These are phyloP conservation scores for Aspergillus steynii DNA, from an alignment of 495 filamentous ascomycete species.

Conservation along the genomic window DNA sequence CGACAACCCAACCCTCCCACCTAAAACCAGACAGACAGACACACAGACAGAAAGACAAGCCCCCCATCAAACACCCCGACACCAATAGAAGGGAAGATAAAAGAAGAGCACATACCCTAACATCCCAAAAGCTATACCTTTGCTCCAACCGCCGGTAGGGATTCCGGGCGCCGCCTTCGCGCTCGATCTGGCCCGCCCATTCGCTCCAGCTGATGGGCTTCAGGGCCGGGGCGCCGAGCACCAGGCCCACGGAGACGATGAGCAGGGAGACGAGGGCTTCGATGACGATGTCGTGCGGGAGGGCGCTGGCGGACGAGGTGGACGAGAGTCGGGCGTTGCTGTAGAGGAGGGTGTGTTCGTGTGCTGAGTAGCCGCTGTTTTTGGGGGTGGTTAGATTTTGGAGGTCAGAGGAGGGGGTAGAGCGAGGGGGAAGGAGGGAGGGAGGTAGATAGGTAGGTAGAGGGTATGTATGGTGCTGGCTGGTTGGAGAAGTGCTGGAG, in stretches of 20 bases:
- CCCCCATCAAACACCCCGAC: too few species aligned
- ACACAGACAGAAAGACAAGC: conserved; percentile 41
- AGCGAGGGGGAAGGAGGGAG: neutral
- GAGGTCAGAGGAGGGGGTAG: neutral
- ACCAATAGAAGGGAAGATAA: conserved; percentile 19
- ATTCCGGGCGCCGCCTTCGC: conserved; percentile 55
- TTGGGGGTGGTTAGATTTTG: neutral
- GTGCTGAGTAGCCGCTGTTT: conserved; percentile 77
- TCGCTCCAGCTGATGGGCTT: conserved; percentile 79
- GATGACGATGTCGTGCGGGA: conserved; percentile 71
- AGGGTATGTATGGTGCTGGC: neutral
- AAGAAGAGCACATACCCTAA: conserved; percentile 54
- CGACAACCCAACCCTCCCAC: neutral
- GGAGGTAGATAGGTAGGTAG: neutral
- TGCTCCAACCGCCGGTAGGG: conserved; percentile 57
- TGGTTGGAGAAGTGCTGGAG: neutral
- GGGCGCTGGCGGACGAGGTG: conserved; percentile 39
- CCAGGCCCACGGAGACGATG: conserved; percentile 68
- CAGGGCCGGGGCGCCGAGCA: conserved; percentile 65
- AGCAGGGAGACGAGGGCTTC: conserved; percentile 65
- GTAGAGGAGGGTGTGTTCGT: conserved; percentile 75
- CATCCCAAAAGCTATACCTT: conserved; percentile 68
- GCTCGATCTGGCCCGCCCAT: conserved; percentile 82
- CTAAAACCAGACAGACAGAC: conserved; percentile 11
- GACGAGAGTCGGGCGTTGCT: conserved; percentile 53